These are phyloP conservation scores for Melampsora abietis-canadensis DNA, from an alignment of 1,284 basidiomycete species.

Conservation along the genomic window DNA sequence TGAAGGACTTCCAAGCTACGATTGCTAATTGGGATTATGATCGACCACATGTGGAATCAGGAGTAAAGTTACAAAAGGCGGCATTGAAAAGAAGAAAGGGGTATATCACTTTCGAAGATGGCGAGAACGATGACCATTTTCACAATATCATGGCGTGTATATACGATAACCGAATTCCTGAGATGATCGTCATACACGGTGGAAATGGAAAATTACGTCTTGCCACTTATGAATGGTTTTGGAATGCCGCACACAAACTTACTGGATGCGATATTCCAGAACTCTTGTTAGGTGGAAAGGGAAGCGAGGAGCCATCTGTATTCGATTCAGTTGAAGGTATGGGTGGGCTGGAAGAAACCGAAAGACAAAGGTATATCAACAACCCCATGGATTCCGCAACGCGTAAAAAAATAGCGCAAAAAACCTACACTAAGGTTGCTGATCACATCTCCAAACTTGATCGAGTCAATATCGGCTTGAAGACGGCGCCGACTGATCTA, in stretches of 20 bases:
- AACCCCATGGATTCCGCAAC: background rate
- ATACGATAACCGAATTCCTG: background rate
- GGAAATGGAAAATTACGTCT: background rate
- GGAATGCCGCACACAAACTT: background rate
- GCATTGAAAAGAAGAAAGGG: background rate
- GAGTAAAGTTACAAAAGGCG: too few species aligned
- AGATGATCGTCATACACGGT: background rate
- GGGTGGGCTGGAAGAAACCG: background rate
- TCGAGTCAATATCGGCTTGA: background rate
- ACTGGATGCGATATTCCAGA: background rate
- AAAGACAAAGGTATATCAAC: background rate
- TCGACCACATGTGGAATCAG: too few species aligned
- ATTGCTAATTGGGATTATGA: too few species aligned
- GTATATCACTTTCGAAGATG: slow-evolving; percentile 3
- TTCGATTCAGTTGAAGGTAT: background rate
- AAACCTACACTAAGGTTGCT: background rate
- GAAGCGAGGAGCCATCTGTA: background rate
- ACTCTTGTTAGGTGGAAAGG: background rate
- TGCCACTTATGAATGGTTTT: slow-evolving; percentile 1
- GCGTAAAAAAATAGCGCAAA: background rate
- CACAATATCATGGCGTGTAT: background rate
- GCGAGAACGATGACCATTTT: background rate
- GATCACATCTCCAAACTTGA: background rate
- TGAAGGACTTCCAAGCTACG: too few species aligned
- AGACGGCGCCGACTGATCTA: background rate